phyloP scores from a whole-genome alignment of 2,329 filamentous ascomycete genomes.

The Stagonosporopsis cucurbitacearum region DNA sequence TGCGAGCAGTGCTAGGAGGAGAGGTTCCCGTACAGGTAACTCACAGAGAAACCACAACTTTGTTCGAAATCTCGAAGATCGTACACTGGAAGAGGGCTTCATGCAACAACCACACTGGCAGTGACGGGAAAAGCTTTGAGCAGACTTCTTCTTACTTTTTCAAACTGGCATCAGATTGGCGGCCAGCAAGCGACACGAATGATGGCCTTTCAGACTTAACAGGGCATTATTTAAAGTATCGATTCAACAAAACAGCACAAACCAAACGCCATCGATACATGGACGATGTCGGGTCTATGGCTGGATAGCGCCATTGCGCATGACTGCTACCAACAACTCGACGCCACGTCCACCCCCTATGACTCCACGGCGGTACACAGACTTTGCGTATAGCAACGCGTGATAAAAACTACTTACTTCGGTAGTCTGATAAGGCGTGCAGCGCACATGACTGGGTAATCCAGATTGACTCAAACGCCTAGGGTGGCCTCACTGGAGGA shows the following conservation, averaged over 20 bases:
- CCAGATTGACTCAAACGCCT: constrained; percentile 11
- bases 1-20: constrained; percentile 70
- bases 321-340: background rate
- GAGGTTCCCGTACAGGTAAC: constrained; percentile 73
- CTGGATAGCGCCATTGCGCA: background rate
- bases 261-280: background rate
- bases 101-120: constrained; percentile 75
- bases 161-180: constrained; percentile 10
- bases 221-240: constrained; percentile 22
- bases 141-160: background rate
- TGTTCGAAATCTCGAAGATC: constrained; percentile 91
- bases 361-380: constrained; percentile 16
- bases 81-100: constrained; percentile 91
- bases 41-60: constrained; percentile 78
- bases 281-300: background rate
- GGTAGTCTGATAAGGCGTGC: background rate
- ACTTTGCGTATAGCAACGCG: background rate
- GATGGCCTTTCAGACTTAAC: background rate
- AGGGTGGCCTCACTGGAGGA: constrained; percentile 1
- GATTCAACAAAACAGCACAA: background rate
- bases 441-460: constrained; percentile 1
- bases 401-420: background rate
- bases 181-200: background rate
- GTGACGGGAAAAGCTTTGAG: constrained; percentile 47
- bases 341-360: background rate